Evolutionary conservation across 345 rosid genomes (phyloP).

Genomic region (Trapa incisa): DNA sequence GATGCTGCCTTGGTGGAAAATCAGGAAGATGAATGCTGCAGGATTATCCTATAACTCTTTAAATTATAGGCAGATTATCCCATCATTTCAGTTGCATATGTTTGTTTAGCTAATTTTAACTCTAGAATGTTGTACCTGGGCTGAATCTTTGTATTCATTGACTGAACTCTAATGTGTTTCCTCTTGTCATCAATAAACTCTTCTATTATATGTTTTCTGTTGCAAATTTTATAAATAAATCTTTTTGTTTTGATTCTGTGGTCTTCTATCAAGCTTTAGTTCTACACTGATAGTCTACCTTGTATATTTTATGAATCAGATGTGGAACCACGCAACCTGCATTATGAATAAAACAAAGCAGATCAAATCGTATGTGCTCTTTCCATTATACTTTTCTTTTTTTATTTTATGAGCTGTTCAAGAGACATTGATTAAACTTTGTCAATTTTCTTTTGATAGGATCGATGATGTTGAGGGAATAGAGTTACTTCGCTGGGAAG

Average conservation of each 20-base stretch:
- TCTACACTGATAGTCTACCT: constrained; percentile 1
- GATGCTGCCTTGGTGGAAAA: not conserved
- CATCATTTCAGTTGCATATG: not conserved
- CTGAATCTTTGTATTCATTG: not conserved
- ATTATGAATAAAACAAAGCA: constrained; percentile 63
- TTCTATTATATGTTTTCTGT: not conserved
- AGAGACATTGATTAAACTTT: constrained; percentile 1
- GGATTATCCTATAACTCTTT: not conserved
- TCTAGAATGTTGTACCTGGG: not conserved
- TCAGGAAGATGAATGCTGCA: not conserved
- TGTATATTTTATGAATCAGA: constrained; percentile 24
- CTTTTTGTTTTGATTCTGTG: not conserved
- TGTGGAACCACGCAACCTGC: constrained; percentile 87
- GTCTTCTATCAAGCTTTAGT: not conserved
- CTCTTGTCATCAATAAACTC: not conserved
- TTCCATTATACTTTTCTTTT: constrained; percentile 4
- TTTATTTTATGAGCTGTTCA: constrained; percentile 1
- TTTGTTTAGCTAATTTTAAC: not conserved
- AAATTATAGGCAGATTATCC: not conserved
- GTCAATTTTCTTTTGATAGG: constrained; percentile 22
- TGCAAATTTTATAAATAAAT: not conserved
- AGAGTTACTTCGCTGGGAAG: constrained; percentile 93
- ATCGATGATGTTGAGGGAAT: constrained; percentile 80
- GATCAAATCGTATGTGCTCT: constrained; percentile 52
- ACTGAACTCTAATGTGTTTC: not conserved